Conservation (phyloP, 1,139 yeast species). For the Taphrina wiesneri region DNA sequence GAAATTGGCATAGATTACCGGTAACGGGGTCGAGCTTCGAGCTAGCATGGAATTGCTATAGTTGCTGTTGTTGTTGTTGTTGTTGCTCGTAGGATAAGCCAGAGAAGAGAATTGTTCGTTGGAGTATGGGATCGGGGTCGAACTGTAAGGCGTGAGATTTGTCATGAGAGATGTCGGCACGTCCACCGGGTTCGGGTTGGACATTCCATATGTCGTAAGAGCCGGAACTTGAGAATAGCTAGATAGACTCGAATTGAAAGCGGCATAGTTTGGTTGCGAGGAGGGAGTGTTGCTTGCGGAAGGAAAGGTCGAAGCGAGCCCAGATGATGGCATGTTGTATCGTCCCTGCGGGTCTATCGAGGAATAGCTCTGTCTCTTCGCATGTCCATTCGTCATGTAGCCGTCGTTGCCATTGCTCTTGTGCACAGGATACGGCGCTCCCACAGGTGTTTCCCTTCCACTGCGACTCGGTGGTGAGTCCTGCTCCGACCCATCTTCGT, state of each 20-base stretch:
- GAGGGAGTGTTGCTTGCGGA: background rate
- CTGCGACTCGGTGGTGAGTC: background rate
- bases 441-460: background rate
- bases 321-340: background rate
- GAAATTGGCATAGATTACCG: background rate
- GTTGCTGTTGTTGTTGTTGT: background rate
- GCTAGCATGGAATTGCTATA: background rate
- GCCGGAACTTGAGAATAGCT: background rate
- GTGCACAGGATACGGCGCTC: background rate
- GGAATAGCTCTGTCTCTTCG: background rate
- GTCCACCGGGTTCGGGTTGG: background rate
- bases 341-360: background rate
- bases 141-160: background rate
- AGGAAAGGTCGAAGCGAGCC: background rate
- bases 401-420: background rate
- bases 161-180: background rate
- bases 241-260: background rate
- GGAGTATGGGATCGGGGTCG: background rate
- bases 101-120: background rate
- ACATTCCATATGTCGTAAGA: background rate
- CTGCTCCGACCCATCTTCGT: background rate
- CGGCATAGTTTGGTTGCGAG: background rate
- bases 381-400: background rate
- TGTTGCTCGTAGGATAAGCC: background rate
- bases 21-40: background rate